These are phyloP conservation scores for Pseudoneurospora amorphoporcata DNA, from an alignment of 495 filamentous ascomycete genomes.

Conservation along the genomic window DNA sequence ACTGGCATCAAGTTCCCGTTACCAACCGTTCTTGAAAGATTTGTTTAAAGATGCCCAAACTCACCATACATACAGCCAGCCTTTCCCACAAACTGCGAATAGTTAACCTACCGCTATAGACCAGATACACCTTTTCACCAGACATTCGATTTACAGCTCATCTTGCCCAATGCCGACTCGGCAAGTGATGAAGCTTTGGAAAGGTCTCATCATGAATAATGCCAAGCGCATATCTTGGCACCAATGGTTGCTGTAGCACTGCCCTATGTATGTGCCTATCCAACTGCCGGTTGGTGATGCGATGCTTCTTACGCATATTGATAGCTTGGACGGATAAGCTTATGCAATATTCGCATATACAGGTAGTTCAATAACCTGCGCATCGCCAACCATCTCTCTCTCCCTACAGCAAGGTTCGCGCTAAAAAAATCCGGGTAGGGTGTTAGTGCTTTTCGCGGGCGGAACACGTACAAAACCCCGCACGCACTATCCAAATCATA, in stretches of 20 bases:
- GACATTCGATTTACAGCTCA: neutral
- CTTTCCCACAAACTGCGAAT: neutral
- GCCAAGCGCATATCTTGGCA: neutral
- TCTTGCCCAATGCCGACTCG: neutral
- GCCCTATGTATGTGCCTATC: neutral
- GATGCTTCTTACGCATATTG: neutral
- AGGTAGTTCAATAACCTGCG: neutral
- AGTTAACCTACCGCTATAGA: neutral
- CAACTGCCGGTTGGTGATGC: neutral
- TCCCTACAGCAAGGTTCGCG: no score
- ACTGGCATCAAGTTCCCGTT: neutral
- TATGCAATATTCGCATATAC: neutral
- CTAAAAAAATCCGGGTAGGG: no score
- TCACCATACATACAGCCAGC: neutral
- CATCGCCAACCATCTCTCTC: neutral
- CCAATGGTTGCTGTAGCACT: neutral
- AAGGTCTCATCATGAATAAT: neutral
- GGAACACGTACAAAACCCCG: no score
- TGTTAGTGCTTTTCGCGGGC: no score
- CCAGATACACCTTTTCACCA: neutral
- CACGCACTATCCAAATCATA: no score
- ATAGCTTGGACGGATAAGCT: neutral
- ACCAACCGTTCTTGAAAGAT: neutral
- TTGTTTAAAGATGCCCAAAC: neutral
- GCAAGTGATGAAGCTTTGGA: neutral